Base-by-base conservation (phyloP, 768 basidiomycete species). In the Pisolithus sp. region DNA sequence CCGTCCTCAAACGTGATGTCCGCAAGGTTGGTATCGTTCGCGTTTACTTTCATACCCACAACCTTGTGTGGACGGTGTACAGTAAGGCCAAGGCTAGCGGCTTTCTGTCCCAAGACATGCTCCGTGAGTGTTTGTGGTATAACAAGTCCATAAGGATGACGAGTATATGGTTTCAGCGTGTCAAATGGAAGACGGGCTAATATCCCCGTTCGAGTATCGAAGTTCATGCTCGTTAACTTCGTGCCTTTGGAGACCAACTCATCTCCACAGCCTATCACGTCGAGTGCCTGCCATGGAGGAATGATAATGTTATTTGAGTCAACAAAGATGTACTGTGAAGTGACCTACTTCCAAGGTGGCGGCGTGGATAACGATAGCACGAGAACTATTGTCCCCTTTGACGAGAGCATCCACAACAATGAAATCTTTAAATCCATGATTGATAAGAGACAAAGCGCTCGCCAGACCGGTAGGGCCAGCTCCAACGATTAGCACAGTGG, bases 381-480 rank as follows among this genome's bases (percentile, higher is more conserved):
- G 73, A 7, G 79, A 77, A 8, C 64, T 59, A 46, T 68, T 66
- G 47, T 66, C 56, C 23, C 69, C 70, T 17, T 66, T 48, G 0
- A 48, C 23, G 5, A 60, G 21, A 23, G 66, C 68, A 50, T 81
- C 78, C 3, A 79, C 76, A 13, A 79, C 62, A 13, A 73, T 49
- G 63, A 81, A 53, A 34, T 79, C 73, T 23, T 53, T 60, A 40
- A 71, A 69, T 2, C 72, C 73, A 8, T 76, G 68, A 21, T 72
- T 63, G 17, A 66, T 57, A 6, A 80, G 72, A 17, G 77, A 71
- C 15, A 78, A 58, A 21, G 78, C 79, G 42, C 70, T 62, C 0
- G 74, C 65, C 46, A 80, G 71, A 7, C 79, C 79, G 0, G 70
- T 59, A 21, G 79, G 79, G 17, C 79, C 78, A 23, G 75, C 76